Conservation (phyloP, 1,284 basidiomycete species). For the Leccinum solheimii region DNA sequence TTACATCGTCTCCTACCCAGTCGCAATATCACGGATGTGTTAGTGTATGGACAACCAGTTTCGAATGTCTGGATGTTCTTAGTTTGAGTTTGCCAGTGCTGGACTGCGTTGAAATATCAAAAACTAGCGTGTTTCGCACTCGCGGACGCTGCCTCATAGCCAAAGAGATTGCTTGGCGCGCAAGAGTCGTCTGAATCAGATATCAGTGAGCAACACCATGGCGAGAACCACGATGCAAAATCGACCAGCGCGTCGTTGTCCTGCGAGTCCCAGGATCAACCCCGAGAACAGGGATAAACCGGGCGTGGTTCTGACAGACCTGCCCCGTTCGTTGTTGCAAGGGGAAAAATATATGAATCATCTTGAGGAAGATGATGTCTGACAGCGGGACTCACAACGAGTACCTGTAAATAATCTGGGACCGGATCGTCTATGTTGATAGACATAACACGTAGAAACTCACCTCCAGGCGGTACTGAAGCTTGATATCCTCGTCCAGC, state of each 20-base stretch:
- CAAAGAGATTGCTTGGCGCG: background rate
- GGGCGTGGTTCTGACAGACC: background rate
- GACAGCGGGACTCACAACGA: background rate
- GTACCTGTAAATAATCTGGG: background rate
- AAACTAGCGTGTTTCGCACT: background rate
- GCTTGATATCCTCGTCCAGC: background rate
- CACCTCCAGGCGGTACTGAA: background rate
- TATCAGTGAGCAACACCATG: background rate
- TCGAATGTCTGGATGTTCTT: constrained; percentile 10
- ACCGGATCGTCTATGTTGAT: background rate
- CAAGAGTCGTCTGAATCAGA: background rate
- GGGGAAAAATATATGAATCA: background rate
- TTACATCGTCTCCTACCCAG: constrained; percentile 9
- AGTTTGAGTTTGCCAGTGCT: background rate
- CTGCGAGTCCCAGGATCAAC: background rate
- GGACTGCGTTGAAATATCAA: background rate
- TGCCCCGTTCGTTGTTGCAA: background rate
- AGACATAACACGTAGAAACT: background rate
- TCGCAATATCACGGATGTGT: constrained; percentile 16
- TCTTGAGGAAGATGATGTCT: background rate
- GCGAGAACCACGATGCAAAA: background rate
- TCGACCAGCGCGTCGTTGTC: background rate
- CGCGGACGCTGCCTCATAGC: background rate
- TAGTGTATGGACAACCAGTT: constrained; percentile 24
- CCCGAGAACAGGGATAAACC: background rate